Percentiles rank a stretch among this genome's conserved stretches.
Conservation (phyloP, 768 basidiomycete species). For the Lactarius hatsudake region DNA sequence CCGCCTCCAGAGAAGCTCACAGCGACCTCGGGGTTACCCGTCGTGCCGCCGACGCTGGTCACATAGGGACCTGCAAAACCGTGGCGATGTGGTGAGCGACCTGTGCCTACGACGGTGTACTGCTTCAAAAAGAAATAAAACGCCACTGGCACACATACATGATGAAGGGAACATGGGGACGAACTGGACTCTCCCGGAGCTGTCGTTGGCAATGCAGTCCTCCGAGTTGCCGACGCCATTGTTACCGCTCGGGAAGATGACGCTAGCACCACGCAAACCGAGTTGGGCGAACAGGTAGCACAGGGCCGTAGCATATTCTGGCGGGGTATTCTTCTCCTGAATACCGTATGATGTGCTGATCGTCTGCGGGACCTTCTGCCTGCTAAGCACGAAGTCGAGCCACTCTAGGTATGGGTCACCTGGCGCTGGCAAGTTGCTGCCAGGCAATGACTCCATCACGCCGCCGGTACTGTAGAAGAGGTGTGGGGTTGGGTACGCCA, state of each 20-base stretch:
- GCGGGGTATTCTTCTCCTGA: neutral
- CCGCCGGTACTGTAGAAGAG: neutral
- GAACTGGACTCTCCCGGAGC: neutral
- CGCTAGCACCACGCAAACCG: neutral
- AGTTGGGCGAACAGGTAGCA: neutral
- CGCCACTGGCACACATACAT: neutral
- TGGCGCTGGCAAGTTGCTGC: no score
- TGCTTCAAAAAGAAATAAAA: no score
- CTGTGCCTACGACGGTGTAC: no score
- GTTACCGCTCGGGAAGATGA: no score
- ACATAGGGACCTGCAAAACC: no score
- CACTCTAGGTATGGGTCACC: neutral
- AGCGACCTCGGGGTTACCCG: no score
- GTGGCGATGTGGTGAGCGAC: no score
- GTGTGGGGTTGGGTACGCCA: neutral
- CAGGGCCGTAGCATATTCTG: neutral
- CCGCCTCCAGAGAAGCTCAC: no score
- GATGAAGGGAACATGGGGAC: neutral
- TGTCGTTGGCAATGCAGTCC: neutral
- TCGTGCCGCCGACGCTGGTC: no score
- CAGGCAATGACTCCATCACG: no score
- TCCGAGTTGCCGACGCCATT: neutral
- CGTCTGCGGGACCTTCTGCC: neutral
- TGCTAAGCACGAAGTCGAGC: neutral
- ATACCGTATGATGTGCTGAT: neutral